A percentile compares a stretch with the other conserved stretches of the same genome.
phyloP scores from a whole-genome alignment of 371 early-diverging fungal genomes.

The Circinella umbellata region DNA sequence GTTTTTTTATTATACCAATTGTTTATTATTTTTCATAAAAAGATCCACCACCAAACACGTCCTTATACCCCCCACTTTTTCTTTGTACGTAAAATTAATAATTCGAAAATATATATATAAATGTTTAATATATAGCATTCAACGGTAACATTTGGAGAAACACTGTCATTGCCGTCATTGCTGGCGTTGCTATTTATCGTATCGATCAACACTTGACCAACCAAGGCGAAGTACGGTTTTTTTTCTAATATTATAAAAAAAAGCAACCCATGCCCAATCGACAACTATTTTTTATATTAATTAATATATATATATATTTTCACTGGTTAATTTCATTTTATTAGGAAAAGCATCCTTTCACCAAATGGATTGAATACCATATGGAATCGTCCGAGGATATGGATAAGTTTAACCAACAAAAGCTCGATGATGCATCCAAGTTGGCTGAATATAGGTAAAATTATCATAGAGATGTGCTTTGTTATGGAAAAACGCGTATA shows the following conservation, averaged over 20 bases:
- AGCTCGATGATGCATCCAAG: slow-evolving; percentile 35
- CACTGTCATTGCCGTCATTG: slow-evolving; percentile 39
- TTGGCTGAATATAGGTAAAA: slow-evolving; percentile 50
- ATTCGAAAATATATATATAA: too few relatives aligned
- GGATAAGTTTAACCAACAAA: slow-evolving; percentile 32
- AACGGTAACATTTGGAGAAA: slow-evolving; percentile 50
- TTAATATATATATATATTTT: too few relatives aligned
- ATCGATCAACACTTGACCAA: slow-evolving; percentile 30
- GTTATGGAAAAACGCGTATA: too few relatives aligned
- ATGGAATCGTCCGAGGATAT: slow-evolving; percentile 45
- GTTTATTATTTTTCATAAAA: background rate
- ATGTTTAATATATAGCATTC: slow-evolving; percentile 30
- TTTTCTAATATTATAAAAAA: too few relatives aligned
- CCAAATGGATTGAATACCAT: slow-evolving; percentile 48
- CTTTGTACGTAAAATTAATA: too few relatives aligned
- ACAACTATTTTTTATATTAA: background rate
- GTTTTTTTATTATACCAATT: too few relatives aligned
- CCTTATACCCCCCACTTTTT: background rate
- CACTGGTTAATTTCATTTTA: too few relatives aligned
- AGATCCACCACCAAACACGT: slow-evolving; percentile 4
- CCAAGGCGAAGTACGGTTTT: slow-evolving; percentile 24
- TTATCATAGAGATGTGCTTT: background rate
- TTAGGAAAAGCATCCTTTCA: slow-evolving; percentile 53
- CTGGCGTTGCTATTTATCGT: slow-evolving; percentile 47
- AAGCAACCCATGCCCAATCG: background rate